Base-by-base conservation (phyloP, 441 rosid species). In the Populus hybrid region DNA sequence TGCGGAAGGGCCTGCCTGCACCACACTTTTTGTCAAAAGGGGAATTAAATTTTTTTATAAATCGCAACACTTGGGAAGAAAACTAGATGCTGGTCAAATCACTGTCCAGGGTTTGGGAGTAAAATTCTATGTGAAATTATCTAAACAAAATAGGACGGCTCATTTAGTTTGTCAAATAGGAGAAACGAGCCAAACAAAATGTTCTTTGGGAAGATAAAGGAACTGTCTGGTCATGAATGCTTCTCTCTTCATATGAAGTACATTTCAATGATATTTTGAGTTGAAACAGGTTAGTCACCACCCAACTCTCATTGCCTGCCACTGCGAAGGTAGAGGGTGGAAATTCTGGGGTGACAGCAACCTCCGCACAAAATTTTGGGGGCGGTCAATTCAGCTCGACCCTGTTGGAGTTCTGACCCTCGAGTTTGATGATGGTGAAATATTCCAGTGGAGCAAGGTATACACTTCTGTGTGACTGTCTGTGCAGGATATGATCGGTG, bases 241-340 rank as follows among this genome's bases (percentile, higher is more conserved):
- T 67, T 40, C 11, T 3, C 7, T 63, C 26, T 59, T 40, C 70
- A n/a, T 34, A 40, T 24, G 64, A 63, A 73, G 78, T 64, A 63
- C 36, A 70, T 68, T 46, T 59, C 14, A 24, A 42, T 80, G 53
- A 83, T 73, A 46, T 75, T 68, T 83, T 67, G 63, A 64, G n/a
- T 79, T 76, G 65, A 84, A 83, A 81, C 88, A 96, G 99, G 99
- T 96, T 50, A 91, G 99, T 84, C 99, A 95, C 84, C 99, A 95
- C 84, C 99, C 99, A 79, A 95, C 99, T 74, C 83, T 95, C 72
- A 86, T 96, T 79, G 99, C 98, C 72, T 96, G 99, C 88, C 98
- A 96, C 79, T 89, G 95, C 82, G 89, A 96, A 89, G 98, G 99
- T 73, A 90, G 84, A 85, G 98, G 99, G 63, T 96, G 99, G 99